Conservation (phyloP, 2,329 filamentous ascomycete species). For the Davidsoniella neocaledoniae region DNA sequence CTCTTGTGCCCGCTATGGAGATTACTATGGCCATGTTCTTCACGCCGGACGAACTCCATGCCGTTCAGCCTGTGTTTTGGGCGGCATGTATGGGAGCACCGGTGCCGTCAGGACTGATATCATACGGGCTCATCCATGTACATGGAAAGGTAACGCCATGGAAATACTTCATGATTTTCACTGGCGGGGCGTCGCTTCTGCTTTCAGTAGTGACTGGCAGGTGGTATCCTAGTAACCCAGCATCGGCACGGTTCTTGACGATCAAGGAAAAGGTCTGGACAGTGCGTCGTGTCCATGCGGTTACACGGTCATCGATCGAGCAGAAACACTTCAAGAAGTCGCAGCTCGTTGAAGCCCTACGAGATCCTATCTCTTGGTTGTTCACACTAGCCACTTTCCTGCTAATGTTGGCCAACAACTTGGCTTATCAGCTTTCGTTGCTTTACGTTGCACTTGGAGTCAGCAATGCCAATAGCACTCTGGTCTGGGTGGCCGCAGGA, state of each 20-base stretch:
- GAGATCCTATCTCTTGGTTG: conserved; percentile 20
- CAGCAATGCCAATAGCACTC: conserved; percentile 22
- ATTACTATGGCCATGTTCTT: conserved; percentile 16
- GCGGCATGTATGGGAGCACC: conserved; percentile 17
- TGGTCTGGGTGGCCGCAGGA: conserved; percentile 17
- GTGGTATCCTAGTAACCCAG: conserved; percentile 37
- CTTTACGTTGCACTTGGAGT: conserved; percentile 22
- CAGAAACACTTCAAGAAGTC: conserved; percentile 22
- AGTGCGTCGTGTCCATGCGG: conserved; percentile 17
- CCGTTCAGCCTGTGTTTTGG: conserved; percentile 17
- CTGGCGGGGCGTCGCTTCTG: conserved; percentile 34
- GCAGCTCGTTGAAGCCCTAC: conserved; percentile 18
- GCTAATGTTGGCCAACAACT: conserved; percentile 23
- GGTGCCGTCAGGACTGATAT: conserved; percentile 16
- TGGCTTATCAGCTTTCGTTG: conserved; percentile 25
- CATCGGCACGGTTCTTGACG: conserved; percentile 15
- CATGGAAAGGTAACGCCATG: conserved; percentile 26
- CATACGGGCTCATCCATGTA: conserved; percentile 14
- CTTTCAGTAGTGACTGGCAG: conserved; percentile 38
- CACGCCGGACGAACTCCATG: conserved; percentile 16
- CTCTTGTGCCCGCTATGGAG: conserved; percentile 9
- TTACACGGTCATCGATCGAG: conserved; percentile 17
- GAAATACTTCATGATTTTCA: conserved; percentile 44
- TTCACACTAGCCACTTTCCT: conserved; percentile 20
- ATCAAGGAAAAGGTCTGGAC: conserved; percentile 17